Evolutionary conservation across 495 filamentous ascomycete species (phyloP).

Genomic region (Letharia lupina): DNA sequence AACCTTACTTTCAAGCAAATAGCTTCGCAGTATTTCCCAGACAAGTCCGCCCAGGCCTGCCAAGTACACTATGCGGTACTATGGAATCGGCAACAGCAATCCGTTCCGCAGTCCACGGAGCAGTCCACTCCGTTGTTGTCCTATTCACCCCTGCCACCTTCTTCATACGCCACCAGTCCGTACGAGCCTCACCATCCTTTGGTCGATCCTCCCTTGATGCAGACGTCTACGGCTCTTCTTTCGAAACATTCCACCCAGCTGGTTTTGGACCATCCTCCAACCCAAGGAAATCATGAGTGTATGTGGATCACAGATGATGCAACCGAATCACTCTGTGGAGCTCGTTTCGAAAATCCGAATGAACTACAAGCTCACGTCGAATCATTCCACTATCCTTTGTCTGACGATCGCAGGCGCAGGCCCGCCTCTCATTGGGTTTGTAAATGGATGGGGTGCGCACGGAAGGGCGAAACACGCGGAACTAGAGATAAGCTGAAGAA

Average conservation of each 20-base stretch:
- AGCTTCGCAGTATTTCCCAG: constrained; percentile 54
- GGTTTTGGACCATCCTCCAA: not conserved
- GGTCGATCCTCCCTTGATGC: not conserved
- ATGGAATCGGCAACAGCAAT: not conserved
- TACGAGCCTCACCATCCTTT: not conserved
- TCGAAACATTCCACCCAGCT: not conserved
- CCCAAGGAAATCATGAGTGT: not conserved
- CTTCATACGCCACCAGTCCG: not conserved
- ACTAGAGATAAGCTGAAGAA: constrained; percentile 13
- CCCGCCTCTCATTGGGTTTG: constrained; percentile 1
- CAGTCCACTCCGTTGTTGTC: not conserved
- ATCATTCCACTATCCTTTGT: not conserved
- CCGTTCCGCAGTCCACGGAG: not conserved
- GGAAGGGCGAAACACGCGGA: constrained; percentile 1
- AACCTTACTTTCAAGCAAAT: constrained; percentile 65
- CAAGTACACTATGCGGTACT: constrained; percentile 53
- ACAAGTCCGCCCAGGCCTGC: constrained; percentile 66
- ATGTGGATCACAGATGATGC: constrained; percentile 9
- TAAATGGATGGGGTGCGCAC: constrained; percentile 15
- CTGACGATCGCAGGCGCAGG: not conserved
- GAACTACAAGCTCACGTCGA: constrained; percentile 21
- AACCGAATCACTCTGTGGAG: not conserved
- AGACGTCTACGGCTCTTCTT: not conserved
- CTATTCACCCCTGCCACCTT: not conserved
- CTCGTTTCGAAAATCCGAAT: not conserved